Evolutionary conservation across 176 grass and related monocot genomes (phyloP).

Genomic region (Triticum aestivum): IWGSC_CS_RefSeq_v2.1 NC_057812.1:639748406-639748905

Average conservation of each 20-base stretch:
- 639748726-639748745: not conserved
- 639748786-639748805: conserved; percentile 76
- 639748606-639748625: conserved; percentile 84
- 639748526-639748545: not conserved
- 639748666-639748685: conserved; percentile 82
- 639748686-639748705: conserved; percentile 8
- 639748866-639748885: not conserved
- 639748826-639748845: conserved; percentile 91
- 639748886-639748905: not conserved
- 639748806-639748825: conserved; percentile 91
- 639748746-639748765: not conserved
- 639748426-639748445: conserved; percentile 49
- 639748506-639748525: not conserved
- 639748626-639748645: conserved; percentile 83
- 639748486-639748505: conserved; percentile 94
- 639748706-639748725: not conserved
- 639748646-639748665: conserved; percentile 83
- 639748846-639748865: conserved; percentile 45
- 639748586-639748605: not conserved
- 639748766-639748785: conserved; percentile 97
- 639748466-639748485: conserved; percentile 69
- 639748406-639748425: not conserved
- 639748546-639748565: not conserved
- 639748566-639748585: not conserved
- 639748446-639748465: conserved; percentile 51